Base-by-base conservation (phyloP, 805 yeast species). In the Candida sphagnicola region DNA sequence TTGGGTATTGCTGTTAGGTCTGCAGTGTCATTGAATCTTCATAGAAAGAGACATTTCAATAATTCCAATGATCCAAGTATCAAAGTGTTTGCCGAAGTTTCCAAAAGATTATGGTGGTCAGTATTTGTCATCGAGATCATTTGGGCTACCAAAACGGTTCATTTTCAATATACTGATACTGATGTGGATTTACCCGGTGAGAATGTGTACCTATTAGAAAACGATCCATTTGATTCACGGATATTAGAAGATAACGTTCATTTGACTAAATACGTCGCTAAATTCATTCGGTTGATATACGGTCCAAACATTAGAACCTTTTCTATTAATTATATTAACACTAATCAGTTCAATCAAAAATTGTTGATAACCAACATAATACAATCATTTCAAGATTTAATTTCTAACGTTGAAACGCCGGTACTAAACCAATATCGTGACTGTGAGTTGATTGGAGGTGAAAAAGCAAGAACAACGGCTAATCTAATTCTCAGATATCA, bases 41-140 rank as follows among this genome's bases (percentile, higher is more conserved):
- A 67, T 45, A 50, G 73, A 18, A 21, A 14, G 36, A 26, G 29
- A 30, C 15, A 33, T 23, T 33, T 13, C 13, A 14, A 4, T 6
- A 33, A 33, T 23, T 23, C 37, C 30, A 25, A 19, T 5, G 28
- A 12, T 11, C 24, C 15, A 24, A 29, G 30, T 19, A 29, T 32
- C 13, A 21, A 15, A 24, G 29, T 34, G 8, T 23, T 30, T 8
- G 28, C 36, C 8, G 72, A 66, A 34, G 62, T 59, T 36, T 48
- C 55, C 5, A 65, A 65, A 41, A 53, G 72, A 19, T 40, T 67
- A 17, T 67, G 71, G 70, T 67, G 73, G 73, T 54, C 70, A 2
- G 56, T 64, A 1, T 67, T 62, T 40, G 59, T 65, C 10, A 56
- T 62, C 26, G 73, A 67, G 46, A 58, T 61, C 5, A 51, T 59